Conservation (phyloP, 305 asterid species). For the Fraxinus nigra region DNA sequence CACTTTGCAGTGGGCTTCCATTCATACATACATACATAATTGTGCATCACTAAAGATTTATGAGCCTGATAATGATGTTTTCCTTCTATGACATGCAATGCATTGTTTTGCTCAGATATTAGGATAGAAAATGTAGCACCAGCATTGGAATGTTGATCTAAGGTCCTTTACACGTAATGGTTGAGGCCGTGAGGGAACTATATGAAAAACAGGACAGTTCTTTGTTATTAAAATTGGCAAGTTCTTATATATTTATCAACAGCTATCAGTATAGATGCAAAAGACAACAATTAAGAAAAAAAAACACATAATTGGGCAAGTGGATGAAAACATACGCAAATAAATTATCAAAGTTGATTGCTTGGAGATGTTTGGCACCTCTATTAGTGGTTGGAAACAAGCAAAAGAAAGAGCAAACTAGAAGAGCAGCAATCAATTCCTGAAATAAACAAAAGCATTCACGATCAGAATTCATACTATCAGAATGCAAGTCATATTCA, state of each 20-base stretch:
- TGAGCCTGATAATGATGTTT: background rate
- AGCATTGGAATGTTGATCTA: slow-evolving; percentile 2
- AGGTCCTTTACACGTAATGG: background rate
- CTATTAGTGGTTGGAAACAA: slow-evolving; percentile 67
- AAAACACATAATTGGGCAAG: background rate
- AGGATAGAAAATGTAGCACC: background rate
- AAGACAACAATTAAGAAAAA: background rate
- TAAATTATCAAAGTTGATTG: slow-evolving; percentile 69
- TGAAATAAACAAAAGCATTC: slow-evolving; percentile 33
- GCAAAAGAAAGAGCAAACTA: slow-evolving; percentile 79
- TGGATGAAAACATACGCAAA: slow-evolving; percentile 62
- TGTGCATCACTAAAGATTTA: background rate
- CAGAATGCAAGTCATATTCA: slow-evolving; percentile 17
- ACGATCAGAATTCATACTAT: background rate
- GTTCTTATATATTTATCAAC: background rate
- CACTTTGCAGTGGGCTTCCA: background rate
- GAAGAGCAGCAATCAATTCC: slow-evolving; percentile 87
- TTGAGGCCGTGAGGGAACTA: background rate
- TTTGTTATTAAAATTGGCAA: background rate
- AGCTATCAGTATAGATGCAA: background rate
- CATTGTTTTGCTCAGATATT: background rate
- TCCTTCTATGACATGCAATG: background rate
- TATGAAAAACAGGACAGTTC: background rate
- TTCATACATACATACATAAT: background rate
- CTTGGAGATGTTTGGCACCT: slow-evolving; percentile 63